Base-by-base conservation (phyloP, 1,284 basidiomycete genomes). In the Xerocomus cyaneibrunnescens region DNA sequence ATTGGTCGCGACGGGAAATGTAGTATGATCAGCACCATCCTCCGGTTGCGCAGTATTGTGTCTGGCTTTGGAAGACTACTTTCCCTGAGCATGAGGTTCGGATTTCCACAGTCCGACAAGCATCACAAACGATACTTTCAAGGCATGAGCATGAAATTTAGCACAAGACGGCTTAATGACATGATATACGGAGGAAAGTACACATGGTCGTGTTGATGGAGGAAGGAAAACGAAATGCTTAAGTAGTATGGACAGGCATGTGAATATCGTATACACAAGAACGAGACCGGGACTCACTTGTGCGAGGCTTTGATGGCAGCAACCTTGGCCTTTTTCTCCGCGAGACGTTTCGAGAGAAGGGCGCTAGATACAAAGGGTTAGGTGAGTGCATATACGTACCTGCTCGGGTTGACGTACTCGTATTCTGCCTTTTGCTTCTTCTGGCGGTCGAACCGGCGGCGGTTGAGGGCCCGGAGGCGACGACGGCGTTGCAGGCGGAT, bases 401-500 rank as follows among this genome's bases (percentile, higher is more conserved):
- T 23, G 9, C 7, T 19, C 12, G 2, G 7, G 9, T 21, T 13
- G 27, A 76, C 83, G 48, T 62, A 83, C 81, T 94, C 89, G 83
- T 88, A 96, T 79, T 98, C 96, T 57, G 84, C 71, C 78, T 96
- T 92, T 78, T 94, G 89, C 76, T 94, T 94, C 80, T 94, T 94
- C 82, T 97, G 94, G 73, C 79, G 83, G 71, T 94, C 91, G 70
- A 92, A 80, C 74, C 85, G 86, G 74, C 92, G 85, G 73, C 88
- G 86, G 80, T 95, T 92, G 80, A 98, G 83, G 51, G 92, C 85
- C 60, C 79, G 85, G 67, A 96, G 83, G 81, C 94, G 94, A 67
- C 96, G 91, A 76, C 94, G 92, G 76, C 94, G 91, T 79, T 99
- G 96, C 69, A 98, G 89, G 68, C 95, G 92, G 69, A 90, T 73